A percentile compares a stretch with the other conserved stretches of the same genome.
Conservation (phyloP, 345 rosid species). For the Euphorbia lathyris region DNA sequence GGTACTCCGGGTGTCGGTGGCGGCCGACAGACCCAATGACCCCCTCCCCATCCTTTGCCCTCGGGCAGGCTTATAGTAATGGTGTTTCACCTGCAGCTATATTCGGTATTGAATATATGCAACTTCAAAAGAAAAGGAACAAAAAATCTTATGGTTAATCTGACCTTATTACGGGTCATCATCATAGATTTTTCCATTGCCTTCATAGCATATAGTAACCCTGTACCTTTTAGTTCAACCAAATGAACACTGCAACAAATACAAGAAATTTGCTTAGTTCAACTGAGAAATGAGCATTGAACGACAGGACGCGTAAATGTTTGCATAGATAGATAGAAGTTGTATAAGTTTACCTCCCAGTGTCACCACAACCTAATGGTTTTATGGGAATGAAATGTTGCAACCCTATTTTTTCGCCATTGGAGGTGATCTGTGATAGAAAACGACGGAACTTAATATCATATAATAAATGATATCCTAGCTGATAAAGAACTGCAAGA, state of each 20-base stretch:
- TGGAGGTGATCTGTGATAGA: slow-evolving; percentile 55
- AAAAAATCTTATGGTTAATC: not conserved
- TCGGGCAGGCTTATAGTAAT: no score
- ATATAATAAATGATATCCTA: slow-evolving; percentile 12
- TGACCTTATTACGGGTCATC: slow-evolving; percentile 90
- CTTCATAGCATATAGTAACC: slow-evolving; percentile 87
- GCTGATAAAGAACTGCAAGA: not conserved
- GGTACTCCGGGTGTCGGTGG: no score
- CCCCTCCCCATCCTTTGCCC: no score
- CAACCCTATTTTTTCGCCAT: slow-evolving; percentile 67
- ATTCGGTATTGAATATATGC: no score
- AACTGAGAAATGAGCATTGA: not conserved
- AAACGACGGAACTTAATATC: not conserved
- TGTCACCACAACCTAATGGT: slow-evolving; percentile 96
- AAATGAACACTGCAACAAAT: slow-evolving; percentile 63
- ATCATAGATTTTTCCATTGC: slow-evolving; percentile 92
- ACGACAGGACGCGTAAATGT: not conserved
- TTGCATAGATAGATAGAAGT: not conserved
- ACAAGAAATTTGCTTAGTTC: not conserved
- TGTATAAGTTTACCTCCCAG: slow-evolving; percentile 69
- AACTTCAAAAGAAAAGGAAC: not conserved
- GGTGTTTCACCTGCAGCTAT: no score
- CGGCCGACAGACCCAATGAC: no score
- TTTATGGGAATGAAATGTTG: slow-evolving; percentile 89
- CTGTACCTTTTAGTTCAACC: slow-evolving; percentile 77